These are phyloP conservation scores for Aspergillus avenaceus DNA, from an alignment of 495 filamentous ascomycete genomes.

Conservation along the genomic window DNA sequence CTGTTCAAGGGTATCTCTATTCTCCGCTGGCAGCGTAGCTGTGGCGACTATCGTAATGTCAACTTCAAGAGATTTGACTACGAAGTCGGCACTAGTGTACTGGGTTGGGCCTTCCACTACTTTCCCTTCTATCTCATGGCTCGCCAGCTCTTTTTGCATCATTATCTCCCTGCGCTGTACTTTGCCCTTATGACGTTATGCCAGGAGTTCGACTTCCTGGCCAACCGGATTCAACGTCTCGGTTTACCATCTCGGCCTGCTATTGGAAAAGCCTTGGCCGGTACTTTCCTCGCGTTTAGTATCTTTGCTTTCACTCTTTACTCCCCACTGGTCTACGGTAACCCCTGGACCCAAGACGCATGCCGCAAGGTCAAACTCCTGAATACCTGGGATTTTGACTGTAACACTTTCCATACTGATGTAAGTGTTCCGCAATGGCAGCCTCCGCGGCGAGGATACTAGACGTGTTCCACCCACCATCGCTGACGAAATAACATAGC, in stretches of 20 bases:
- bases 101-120: constrained; percentile 96
- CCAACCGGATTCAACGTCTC: constrained; percentile 60
- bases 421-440: constrained; percentile 59
- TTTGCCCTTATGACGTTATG: constrained; percentile 87
- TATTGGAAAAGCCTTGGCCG: constrained; percentile 66
- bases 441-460: constrained; percentile 30
- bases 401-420: constrained; percentile 81
- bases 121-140: constrained; percentile 98
- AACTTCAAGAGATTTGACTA: constrained; percentile 97
- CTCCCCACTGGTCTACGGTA: constrained; percentile 87
- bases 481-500: constrained; percentile 29
- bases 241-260: constrained; percentile 67
- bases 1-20: constrained; percentile 83
- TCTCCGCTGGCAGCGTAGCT: constrained; percentile 91
- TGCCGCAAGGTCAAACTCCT: constrained; percentile 87
- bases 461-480: constrained; percentile 19
- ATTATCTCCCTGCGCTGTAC: constrained; percentile 94
- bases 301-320: constrained; percentile 79
- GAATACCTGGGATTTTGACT: constrained; percentile 92
- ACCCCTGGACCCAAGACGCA: constrained; percentile 82
- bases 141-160: constrained; percentile 94
- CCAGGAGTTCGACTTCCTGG: constrained; percentile 82
- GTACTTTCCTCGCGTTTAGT: constrained; percentile 66
- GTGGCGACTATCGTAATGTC: constrained; percentile 72
- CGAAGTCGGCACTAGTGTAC: constrained; percentile 82